Evolutionary conservation across 257 asterid genomes (phyloP).

Genomic region (Orobanche coerulescens): DNA sequence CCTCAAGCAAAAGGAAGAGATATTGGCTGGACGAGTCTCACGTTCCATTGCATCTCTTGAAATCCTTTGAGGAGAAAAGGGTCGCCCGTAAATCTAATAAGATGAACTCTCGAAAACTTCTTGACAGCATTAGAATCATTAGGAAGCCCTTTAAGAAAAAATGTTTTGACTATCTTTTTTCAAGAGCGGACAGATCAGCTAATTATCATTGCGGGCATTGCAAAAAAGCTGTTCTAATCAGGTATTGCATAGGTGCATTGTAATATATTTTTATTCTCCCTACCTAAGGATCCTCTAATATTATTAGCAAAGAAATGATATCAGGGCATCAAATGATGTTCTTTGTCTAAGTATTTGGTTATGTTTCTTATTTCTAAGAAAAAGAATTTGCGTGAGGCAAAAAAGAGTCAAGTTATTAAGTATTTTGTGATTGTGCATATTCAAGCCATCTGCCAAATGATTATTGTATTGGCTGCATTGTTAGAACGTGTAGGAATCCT

Average conservation of each 20-base stretch:
- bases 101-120: constrained; percentile 36
- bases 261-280: constrained; percentile 4
- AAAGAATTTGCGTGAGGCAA: constrained; percentile 13
- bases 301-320: constrained; percentile 14
- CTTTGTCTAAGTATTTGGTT: neutral
- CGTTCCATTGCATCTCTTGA: constrained; percentile 81
- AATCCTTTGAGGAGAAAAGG: constrained; percentile 72
- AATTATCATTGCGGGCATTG: constrained; percentile 68
- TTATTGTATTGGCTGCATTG: constrained; percentile 2
- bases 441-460: neutral
- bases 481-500: neutral
- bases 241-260: constrained; percentile 38
- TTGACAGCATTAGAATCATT: constrained; percentile 26
- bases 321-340: constrained; percentile 13
- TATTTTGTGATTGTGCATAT: constrained; percentile 9
- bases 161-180: constrained; percentile 73
- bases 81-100: constrained; percentile 68
- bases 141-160: constrained; percentile 41
- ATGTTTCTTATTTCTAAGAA: constrained; percentile 6
- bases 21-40: constrained; percentile 89
- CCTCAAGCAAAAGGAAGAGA: constrained; percentile 55
- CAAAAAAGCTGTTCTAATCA: constrained; percentile 56
- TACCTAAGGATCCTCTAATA: neutral
- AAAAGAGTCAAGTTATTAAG: neutral
- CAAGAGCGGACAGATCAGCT: constrained; percentile 58